These are phyloP conservation scores for Vanrija sp. DNA, from an alignment of 1,284 basidiomycete genomes.

Conservation along the genomic window DNA sequence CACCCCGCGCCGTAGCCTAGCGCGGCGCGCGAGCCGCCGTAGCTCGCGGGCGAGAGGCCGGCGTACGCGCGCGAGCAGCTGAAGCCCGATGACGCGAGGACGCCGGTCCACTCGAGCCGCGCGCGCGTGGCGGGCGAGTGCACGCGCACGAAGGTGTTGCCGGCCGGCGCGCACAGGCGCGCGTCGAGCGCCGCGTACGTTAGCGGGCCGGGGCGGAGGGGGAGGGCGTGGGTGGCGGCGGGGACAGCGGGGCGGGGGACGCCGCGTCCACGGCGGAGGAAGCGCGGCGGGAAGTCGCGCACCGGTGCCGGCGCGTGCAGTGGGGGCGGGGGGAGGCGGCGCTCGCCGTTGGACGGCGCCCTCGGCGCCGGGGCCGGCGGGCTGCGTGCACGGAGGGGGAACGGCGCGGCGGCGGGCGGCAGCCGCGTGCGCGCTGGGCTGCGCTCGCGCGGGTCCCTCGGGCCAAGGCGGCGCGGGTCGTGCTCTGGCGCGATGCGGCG, in stretches of 20 bases:
- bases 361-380: too few species aligned
- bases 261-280: too few species aligned
- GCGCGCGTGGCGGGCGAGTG: neutral
- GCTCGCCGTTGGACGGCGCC: too few species aligned
- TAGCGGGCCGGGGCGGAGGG: neutral
- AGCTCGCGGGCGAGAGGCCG: neutral
- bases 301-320: too few species aligned
- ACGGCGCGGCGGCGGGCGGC: too few species aligned
- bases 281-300: too few species aligned
- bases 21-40: neutral
- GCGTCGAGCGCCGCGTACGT: neutral
- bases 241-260: neutral
- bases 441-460: too few species aligned
- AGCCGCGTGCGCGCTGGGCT: too few species aligned
- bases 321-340: too few species aligned
- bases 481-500: too few species aligned
- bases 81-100: neutral
- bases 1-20: neutral
- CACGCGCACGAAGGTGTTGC: neutral
- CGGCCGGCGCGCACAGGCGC: neutral
- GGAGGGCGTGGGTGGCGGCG: neutral
- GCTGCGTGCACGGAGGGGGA: too few species aligned
- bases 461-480: too few species aligned
- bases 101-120: neutral
- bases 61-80: neutral